Conservation (phyloP, 352 stramenopile species). For the Globisporangium parvum region DNA sequence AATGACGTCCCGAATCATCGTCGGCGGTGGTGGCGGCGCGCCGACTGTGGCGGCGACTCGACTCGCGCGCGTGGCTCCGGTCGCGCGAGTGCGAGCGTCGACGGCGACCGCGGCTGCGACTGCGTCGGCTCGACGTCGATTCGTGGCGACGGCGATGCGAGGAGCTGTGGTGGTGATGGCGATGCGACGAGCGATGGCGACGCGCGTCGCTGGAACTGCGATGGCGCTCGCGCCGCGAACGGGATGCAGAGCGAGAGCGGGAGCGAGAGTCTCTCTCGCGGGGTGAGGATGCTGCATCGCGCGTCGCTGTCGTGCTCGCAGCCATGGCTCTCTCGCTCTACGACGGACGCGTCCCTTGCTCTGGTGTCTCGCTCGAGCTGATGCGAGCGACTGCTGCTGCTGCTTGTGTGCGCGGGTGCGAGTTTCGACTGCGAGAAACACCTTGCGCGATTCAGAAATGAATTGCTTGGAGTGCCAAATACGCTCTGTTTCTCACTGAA, state of each 20-base stretch:
- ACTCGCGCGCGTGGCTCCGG: conserved; percentile 12
- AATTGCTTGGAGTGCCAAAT: too few relatives aligned
- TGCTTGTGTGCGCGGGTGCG: too few relatives aligned
- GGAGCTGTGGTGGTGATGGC: not conserved
- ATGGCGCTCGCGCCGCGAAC: conserved; percentile 5
- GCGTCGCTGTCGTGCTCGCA: too few relatives aligned
- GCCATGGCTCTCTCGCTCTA: too few relatives aligned
- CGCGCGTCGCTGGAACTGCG: conserved; percentile 1
- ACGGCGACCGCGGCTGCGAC: conserved; percentile 13
- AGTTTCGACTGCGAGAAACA: too few relatives aligned
- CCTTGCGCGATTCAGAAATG: too few relatives aligned
- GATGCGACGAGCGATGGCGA: conserved; percentile 8
- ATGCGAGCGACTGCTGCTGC: too few relatives aligned
- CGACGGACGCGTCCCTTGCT: too few relatives aligned
- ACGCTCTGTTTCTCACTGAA: too few relatives aligned
- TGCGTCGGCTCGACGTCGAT: conserved; percentile 10
- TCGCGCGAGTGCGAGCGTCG: conserved; percentile 2
- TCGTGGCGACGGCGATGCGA: conserved; percentile 4
- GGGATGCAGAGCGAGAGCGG: conserved; percentile 20
- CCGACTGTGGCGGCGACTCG: conserved; percentile 18
- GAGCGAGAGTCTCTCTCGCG: conserved; percentile 1
- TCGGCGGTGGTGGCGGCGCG: conserved; percentile 3
- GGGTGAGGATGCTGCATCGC: too few relatives aligned
- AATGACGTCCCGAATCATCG: not conserved
- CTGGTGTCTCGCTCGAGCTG: too few relatives aligned